A percentile compares a stretch with the other conserved stretches of the same genome.
These are phyloP conservation scores for Trichosporon sp. DNA, from an alignment of 1,284 basidiomycete genomes.

Conservation along the genomic window DNA sequence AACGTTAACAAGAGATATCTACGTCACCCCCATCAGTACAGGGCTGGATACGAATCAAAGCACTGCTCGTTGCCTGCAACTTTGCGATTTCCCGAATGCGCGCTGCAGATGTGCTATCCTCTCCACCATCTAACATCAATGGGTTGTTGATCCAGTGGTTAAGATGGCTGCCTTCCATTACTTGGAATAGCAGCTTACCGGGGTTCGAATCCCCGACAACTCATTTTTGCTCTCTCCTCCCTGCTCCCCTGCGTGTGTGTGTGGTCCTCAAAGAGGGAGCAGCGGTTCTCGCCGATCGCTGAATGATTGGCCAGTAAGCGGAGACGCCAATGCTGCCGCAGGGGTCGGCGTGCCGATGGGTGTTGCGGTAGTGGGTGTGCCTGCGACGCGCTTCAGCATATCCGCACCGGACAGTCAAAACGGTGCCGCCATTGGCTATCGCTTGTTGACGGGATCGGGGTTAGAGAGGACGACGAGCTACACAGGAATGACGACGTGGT, in stretches of 20 bases:
- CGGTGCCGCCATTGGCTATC: not conserved
- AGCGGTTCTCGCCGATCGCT: not conserved
- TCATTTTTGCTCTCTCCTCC: not conserved
- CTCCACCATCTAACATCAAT: too few species aligned
- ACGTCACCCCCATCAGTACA: too few species aligned
- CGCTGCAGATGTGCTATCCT: too few species aligned
- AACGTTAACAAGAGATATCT: too few species aligned
- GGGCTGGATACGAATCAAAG: too few species aligned
- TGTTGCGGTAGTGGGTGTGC: not conserved
- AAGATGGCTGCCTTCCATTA: not conserved
- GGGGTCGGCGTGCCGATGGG: not conserved
- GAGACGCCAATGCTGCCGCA: not conserved
- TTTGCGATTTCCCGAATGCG: too few species aligned
- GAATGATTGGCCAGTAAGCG: not conserved
- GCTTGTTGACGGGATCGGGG: not conserved
- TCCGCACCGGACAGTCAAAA: not conserved
- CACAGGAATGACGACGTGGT: slow-evolving; percentile 5
- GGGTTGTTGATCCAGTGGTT: too few species aligned
- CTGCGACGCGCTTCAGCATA: not conserved
- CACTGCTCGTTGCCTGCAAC: too few species aligned
- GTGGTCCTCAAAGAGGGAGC: too few species aligned
- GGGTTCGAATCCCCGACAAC: slow-evolving; percentile 13
- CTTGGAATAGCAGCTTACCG: not conserved
- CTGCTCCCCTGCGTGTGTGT: too few species aligned
- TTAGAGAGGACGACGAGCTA: slow-evolving; percentile 4